A percentile compares a stretch with the other conserved stretches of the same genome.
phyloP scores from a whole-genome alignment of 176 grass and related monocot genomes.

The Rhynchospora breviuscula region DNA sequence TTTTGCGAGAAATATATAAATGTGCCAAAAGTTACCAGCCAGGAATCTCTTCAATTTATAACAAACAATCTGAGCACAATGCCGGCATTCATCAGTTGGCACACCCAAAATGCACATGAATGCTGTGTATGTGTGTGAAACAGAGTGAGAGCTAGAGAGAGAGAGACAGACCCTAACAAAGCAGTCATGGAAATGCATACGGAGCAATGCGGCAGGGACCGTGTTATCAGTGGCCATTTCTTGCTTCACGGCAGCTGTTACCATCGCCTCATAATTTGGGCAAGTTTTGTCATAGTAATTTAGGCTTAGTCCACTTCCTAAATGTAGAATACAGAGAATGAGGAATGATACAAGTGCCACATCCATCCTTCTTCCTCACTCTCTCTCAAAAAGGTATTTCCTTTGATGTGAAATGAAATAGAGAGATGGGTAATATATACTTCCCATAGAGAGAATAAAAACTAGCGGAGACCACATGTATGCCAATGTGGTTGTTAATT shows the following conservation, averaged over 20 bases:
- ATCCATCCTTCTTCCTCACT: neutral
- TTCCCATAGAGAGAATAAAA: conserved; percentile 8
- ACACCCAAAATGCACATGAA: neutral
- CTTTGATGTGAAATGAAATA: conserved; percentile 7
- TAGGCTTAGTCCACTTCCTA: conserved; percentile 45
- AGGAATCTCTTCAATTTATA: neutral
- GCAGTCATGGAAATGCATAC: conserved; percentile 96
- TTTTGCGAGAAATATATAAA: neutral
- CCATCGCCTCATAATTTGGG: conserved; percentile 48
- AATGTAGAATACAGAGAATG: conserved; percentile 14
- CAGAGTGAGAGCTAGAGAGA: neutral
- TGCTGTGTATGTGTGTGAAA: neutral
- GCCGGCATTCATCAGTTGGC: neutral
- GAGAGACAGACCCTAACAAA: conserved; percentile 54
- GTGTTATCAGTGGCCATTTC: conserved; percentile 56
- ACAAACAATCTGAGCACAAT: neutral
- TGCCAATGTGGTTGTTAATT: conserved; percentile 28
- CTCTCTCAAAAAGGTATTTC: neutral
- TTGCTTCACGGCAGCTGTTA: conserved; percentile 50
- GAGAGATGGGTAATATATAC: conserved; percentile 21
- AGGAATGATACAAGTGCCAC: conserved; percentile 2
- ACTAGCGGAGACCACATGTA: conserved; percentile 14
- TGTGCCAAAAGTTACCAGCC: neutral
- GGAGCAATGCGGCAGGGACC: conserved; percentile 62
- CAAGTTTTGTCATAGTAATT: conserved; percentile 59